Evolutionary conservation across 331 rosid genomes (phyloP).

Genomic region (Prunus yedoensis): DNA sequence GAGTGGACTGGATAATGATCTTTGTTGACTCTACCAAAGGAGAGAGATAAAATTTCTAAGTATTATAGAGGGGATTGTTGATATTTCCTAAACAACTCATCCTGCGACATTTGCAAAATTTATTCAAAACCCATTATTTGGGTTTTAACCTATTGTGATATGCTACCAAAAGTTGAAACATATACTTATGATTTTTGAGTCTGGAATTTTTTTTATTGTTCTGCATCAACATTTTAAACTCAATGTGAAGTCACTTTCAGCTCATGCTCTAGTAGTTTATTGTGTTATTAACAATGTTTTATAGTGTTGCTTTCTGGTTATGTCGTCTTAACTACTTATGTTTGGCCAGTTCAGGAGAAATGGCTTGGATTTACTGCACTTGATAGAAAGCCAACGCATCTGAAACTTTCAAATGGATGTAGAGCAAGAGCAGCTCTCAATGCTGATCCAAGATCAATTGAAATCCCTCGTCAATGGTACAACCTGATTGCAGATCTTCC

Average conservation of each 20-base stretch:
- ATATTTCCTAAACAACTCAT: too few species aligned
- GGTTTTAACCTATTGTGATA: too few species aligned
- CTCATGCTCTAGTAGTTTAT: background rate
- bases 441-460: constrained; percentile 36
- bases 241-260: background rate
- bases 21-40: too few species aligned
- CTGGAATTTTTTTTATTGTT: background rate
- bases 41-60: too few species aligned
- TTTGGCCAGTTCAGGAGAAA: constrained; percentile 50
- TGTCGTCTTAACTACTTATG: constrained; percentile 9
- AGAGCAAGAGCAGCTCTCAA: constrained; percentile 59
- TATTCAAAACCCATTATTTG: too few species aligned
- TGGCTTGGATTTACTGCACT: constrained; percentile 45
- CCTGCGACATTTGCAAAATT: too few species aligned
- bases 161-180: too few species aligned
- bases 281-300: constrained; percentile 11
- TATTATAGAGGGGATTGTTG: too few species aligned
- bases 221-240: background rate
- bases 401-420: constrained; percentile 45
- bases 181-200: too few species aligned
- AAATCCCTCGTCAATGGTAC: constrained; percentile 81
- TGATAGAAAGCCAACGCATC: constrained; percentile 42
- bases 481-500: constrained; percentile 90
- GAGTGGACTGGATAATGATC: too few species aligned
- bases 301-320: background rate